Base-by-base conservation (phyloP, 108 stramenopile species). In the Cyclostephanos tholiformis region DNA sequence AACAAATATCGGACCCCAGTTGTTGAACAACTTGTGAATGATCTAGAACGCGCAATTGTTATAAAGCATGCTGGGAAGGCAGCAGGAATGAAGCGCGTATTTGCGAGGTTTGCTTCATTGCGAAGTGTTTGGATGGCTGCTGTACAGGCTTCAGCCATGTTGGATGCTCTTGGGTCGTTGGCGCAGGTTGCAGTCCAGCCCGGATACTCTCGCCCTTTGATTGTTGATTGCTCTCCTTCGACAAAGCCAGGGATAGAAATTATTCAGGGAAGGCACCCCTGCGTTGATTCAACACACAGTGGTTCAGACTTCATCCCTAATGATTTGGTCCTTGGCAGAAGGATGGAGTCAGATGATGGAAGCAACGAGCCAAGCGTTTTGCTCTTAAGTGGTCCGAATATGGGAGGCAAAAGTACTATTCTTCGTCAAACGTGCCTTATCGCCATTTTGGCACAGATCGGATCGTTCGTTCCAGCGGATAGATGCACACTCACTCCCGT, bases 401-500 rank as follows among this genome's bases (percentile, higher is more conserved):
- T 99, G 98, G 92, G 92, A 63, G 99, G 99, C 25, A 99, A 99
- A 78, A 85, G 82, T 39, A 99, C 99, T 3, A 75, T 98, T 51
- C 89, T 99, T 6, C 90, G 99, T 20, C 98, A 99, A 81, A 98
- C 97, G 26, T 99, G 98, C 71, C 80, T 99, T 61, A 88, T 98
- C 46, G 81, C 95, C 20, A 96, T 99, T 67, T 74, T 99, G 58
- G 98, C 98, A 0, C 99, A 99, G 84, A 88, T 97, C 19, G 99
- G 99, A 38, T 97, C 96, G 61, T 98, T 86, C 68, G 99, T 99
- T n/a, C 98, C 98, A 3, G 99, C 98, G 17, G 94, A 96, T 59
- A 63, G 79, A 19, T 95, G 91, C 65, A 65, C 58, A 17, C 70
- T 99, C 50, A 97, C 97, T 14, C 99, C 99, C 23, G 83, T 97